phyloP scores from a whole-genome alignment of 345 rosid species.

The Eucalyptus sp. region DNA sequence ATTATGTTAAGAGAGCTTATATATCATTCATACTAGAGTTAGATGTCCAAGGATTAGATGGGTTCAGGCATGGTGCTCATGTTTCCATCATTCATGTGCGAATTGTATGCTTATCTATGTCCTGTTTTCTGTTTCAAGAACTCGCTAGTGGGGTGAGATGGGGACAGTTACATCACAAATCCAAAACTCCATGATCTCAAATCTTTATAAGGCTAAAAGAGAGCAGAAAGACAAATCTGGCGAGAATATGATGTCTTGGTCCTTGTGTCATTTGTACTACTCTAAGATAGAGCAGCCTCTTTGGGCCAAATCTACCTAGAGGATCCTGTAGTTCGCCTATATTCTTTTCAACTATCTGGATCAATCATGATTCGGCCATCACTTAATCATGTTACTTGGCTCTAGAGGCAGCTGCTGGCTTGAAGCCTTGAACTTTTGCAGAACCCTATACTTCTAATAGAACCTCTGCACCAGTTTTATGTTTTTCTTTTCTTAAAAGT shows the following conservation, averaged over 20 bases:
- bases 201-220: background rate
- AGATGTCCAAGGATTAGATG: background rate
- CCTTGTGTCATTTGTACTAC: background rate
- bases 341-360: background rate
- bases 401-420: background rate
- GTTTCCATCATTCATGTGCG: background rate
- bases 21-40: background rate
- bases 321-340: background rate
- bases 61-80: background rate
- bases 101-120: background rate
- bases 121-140: background rate
- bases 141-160: background rate
- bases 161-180: background rate
- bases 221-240: background rate
- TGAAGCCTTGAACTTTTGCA: background rate
- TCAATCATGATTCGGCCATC: background rate
- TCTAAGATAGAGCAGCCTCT: background rate
- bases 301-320: background rate
- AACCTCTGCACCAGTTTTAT: background rate
- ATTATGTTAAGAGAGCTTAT: background rate
- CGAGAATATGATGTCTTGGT: background rate
- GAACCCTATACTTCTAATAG: background rate
- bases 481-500: background rate
- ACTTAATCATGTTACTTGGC: background rate
- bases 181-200: background rate